Evolutionary conservation across 2,329 filamentous ascomycete species (phyloP).

Genomic region (Hypoxylon sp.): DNA sequence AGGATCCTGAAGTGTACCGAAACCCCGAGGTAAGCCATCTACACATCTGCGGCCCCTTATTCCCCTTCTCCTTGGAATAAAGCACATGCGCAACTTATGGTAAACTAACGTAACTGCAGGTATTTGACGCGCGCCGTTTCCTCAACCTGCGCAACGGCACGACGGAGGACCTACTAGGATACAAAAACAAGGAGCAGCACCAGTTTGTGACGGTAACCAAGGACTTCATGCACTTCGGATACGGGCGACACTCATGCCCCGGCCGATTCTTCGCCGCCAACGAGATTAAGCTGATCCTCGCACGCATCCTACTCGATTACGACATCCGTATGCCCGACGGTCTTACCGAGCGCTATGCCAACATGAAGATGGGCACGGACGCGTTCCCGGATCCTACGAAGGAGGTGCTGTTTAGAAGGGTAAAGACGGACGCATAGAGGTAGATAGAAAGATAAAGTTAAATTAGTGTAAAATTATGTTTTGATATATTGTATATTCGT

Average conservation of each 20-base stretch:
- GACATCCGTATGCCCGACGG: slow-evolving; percentile 54
- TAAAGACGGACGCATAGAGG: slow-evolving; percentile 21
- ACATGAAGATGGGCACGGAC: slow-evolving; percentile 34
- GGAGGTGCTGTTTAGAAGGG: slow-evolving; percentile 43
- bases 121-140: slow-evolving; percentile 58
- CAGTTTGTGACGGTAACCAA: slow-evolving; percentile 59
- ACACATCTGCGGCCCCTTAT: no score
- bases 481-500: slow-evolving; percentile 6
- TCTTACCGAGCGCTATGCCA: slow-evolving; percentile 43
- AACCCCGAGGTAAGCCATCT: slow-evolving; percentile 51
- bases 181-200: slow-evolving; percentile 54
- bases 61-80: no score
- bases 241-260: slow-evolving; percentile 58
- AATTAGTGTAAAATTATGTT: neutral
- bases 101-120: slow-evolving; percentile 21
- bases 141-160: slow-evolving; percentile 52
- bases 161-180: slow-evolving; percentile 46
- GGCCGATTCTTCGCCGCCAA: slow-evolving; percentile 62
- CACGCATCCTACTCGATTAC: slow-evolving; percentile 58
- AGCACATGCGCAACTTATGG: no score
- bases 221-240: slow-evolving; percentile 57
- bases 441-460: neutral
- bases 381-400: slow-evolving; percentile 43
- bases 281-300: slow-evolving; percentile 61
- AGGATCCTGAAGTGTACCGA: slow-evolving; percentile 54